These are phyloP conservation scores for Gelatoporia subvermispora DNA, from an alignment of 768 basidiomycete species.

Conservation along the genomic window DNA sequence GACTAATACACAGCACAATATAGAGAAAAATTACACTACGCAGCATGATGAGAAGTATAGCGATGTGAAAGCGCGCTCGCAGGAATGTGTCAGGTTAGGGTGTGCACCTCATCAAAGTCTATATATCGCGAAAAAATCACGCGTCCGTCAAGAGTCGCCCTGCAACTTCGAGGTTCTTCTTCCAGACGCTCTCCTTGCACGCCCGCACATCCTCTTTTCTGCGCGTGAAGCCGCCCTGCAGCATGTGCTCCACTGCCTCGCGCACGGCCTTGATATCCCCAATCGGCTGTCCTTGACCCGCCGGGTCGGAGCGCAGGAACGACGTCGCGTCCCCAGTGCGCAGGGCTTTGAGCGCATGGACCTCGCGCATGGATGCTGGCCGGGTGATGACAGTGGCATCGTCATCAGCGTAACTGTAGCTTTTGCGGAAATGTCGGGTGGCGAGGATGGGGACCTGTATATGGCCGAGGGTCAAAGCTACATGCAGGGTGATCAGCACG, in stretches of 20 bases:
- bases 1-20: too few relatives aligned
- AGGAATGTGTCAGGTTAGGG: too few relatives aligned
- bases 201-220: slow-evolving; percentile 19
- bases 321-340: slow-evolving; percentile 27
- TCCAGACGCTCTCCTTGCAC: slow-evolving; percentile 30
- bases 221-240: slow-evolving; percentile 29
- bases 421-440: slow-evolving; percentile 33
- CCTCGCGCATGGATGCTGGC: slow-evolving; percentile 36
- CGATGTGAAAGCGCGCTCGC: too few relatives aligned
- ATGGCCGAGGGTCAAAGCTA: not conserved
- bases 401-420: slow-evolving; percentile 36
- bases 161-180: slow-evolving; percentile 26
- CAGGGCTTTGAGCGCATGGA: slow-evolving; percentile 33
- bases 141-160: slow-evolving; percentile 20
- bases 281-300: slow-evolving; percentile 9
- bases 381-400: slow-evolving; percentile 33
- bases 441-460: slow-evolving; percentile 35
- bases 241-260: slow-evolving; percentile 24
- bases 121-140: too few relatives aligned
- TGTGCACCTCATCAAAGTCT: too few relatives aligned
- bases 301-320: slow-evolving; percentile 16
- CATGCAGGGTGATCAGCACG: too few relatives aligned
- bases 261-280: slow-evolving; percentile 14
- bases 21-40: too few relatives aligned
- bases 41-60: too few relatives aligned